phyloP scores from a whole-genome alignment of 2,329 filamentous ascomycete species.

The Fusarium algeriense region DNA sequence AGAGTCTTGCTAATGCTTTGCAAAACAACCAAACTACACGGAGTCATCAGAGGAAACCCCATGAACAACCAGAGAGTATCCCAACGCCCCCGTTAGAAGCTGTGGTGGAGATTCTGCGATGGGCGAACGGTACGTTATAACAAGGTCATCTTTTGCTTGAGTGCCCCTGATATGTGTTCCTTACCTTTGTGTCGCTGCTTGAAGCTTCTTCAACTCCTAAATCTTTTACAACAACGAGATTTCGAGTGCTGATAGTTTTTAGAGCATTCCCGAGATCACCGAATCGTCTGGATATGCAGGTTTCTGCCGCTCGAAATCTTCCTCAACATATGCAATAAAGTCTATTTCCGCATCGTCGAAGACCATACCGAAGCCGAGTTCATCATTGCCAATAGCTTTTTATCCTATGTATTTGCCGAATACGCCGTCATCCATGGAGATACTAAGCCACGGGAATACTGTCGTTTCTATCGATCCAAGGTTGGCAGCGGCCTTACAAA shows the following conservation, averaged over 20 bases:
- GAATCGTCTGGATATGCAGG: slow-evolving; percentile 49
- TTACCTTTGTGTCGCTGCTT: too few relatives aligned
- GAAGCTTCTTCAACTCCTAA: too few relatives aligned
- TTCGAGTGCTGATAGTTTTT: too few relatives aligned
- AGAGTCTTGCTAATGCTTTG: slow-evolving; percentile 13
- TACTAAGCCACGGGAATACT: slow-evolving; percentile 41
- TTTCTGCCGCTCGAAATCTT: slow-evolving; percentile 51
- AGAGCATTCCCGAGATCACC: slow-evolving; percentile 46
- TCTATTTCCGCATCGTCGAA: slow-evolving; percentile 53
- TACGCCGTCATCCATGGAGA: slow-evolving; percentile 45
- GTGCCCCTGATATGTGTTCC: too few relatives aligned
- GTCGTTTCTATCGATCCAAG: slow-evolving; percentile 46
- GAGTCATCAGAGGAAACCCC: too few relatives aligned
- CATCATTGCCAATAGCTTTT: slow-evolving; percentile 53
- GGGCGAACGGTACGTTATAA: slow-evolving; percentile 48
- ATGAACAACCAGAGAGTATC: background rate
- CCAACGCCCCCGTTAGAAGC: slow-evolving; percentile 49
- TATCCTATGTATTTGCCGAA: slow-evolving; percentile 53
- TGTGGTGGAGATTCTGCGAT: slow-evolving; percentile 47
- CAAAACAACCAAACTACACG: background rate
- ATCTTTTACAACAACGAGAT: too few relatives aligned
- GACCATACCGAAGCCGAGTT: slow-evolving; percentile 50
- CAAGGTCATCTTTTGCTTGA: accelerated
- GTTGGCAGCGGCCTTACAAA: slow-evolving; percentile 42
- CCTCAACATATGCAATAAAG: slow-evolving; percentile 49